Evolutionary conservation across 1,139 yeast species (phyloP), one percentile per base, ranked within the genome.

Genomic region (Blastobotrys buckinghamii): DNA sequence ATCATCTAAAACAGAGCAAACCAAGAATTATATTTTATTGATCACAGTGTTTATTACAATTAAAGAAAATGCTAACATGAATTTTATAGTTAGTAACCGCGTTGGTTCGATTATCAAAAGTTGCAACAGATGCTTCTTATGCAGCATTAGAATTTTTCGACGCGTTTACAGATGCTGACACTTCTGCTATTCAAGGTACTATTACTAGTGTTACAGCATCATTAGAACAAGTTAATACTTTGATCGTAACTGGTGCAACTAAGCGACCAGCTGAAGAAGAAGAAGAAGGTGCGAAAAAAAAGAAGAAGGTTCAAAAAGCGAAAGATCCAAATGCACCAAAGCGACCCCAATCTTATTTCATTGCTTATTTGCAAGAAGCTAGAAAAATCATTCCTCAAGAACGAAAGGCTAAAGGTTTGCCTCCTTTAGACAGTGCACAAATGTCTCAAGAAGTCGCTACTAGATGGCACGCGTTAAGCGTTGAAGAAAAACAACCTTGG

Each of bases 141-240:
- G 89, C 92, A 32, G 79, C 90, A 34, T 78, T 85, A 53, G 82
- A 81, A 61, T 84, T 84, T 67, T 84, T 82, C 73, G 81, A 81
- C 60, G 72, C 59, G 17, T 35, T 55, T 12, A 27, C 45, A 24
- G 63, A 59, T n/a, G 56, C 59, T 42, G 65, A 65, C 19, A 41
- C 48, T 6, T 19, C 45, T 9, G 42, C 47, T n/a, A 37, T 39
- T 5, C 36, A 17, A 22, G 36, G 30, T 22, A 32, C 39, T n/a
- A 61, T 62, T 42, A 65, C 65, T 22, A 55, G 57, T 43, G 62
- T 59, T 16, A 49, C 55, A 24, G 45, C 47, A 19, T 56, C 52
- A 12, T 39, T 52, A 37, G 49, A 38, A 22, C 42, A 40, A n/a
- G 50, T 50, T 15, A 36, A 42, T 36, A 43, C 29, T 15, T 37